Conservation (phyloP, 2,329 filamentous ascomycete genomes). For the Teratosphaeria zuluensis region DNA sequence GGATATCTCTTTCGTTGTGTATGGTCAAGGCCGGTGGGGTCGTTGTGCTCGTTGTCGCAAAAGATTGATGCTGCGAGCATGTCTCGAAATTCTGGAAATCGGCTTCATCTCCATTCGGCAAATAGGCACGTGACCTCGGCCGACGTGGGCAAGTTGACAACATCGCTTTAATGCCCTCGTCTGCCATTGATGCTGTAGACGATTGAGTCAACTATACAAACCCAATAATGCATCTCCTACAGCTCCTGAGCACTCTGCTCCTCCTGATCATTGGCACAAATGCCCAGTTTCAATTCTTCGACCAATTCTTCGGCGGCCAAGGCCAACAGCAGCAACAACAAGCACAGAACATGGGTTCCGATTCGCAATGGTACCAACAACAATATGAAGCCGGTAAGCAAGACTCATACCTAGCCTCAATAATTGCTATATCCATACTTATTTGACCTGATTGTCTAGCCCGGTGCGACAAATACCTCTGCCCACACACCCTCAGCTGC, state of each 20-base stretch:
- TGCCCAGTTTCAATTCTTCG: slow-evolving; percentile 94
- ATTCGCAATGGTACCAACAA: slow-evolving; percentile 68
- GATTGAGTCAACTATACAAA: neutral
- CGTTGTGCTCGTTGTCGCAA: neutral
- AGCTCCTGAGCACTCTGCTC: slow-evolving; percentile 37
- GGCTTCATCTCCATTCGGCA: neutral
- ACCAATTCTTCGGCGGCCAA: slow-evolving; percentile 78
- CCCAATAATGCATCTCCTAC: slow-evolving; percentile 24
- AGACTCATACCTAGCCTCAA: too few relatives aligned
- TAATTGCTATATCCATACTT: too few relatives aligned
- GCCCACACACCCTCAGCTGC: slow-evolving; percentile 86
- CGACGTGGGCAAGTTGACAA: neutral
- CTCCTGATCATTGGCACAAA: slow-evolving; percentile 49
- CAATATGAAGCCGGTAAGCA: slow-evolving; percentile 56
- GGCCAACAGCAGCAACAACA: slow-evolving; percentile 49
- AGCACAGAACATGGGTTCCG: slow-evolving; percentile 72
- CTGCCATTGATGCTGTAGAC: neutral
- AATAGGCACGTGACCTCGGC: neutral
- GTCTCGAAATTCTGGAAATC: neutral
- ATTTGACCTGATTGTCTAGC: too few relatives aligned
- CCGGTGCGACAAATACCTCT: slow-evolving; percentile 88
- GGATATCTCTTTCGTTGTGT: too few relatives aligned
- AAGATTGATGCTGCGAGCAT: neutral
- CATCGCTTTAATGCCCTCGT: neutral
- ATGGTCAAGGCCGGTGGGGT: too few relatives aligned